Conservation (phyloP, 163 green algal species). For the Scenedesmus sp. region DNA sequence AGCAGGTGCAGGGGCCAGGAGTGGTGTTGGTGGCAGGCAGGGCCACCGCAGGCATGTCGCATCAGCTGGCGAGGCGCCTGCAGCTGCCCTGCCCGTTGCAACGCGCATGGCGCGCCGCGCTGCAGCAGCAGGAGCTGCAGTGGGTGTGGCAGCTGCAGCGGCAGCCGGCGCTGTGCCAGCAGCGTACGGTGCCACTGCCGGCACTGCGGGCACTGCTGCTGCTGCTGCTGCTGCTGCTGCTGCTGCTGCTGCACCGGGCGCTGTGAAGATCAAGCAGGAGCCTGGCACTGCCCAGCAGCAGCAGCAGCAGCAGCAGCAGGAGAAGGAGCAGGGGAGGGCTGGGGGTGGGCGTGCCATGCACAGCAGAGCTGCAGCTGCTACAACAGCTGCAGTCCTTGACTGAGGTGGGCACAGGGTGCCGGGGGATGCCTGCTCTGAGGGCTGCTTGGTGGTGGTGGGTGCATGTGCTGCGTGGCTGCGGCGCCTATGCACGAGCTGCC, state of each 20-base stretch:
- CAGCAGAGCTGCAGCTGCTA: neutral
- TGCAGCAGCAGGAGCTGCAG: conserved; percentile 2
- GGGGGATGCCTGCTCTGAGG: too few relatives aligned
- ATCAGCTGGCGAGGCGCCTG: neutral
- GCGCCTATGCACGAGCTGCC: too few relatives aligned
- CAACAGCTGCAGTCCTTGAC: neutral
- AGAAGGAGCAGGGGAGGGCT: neutral
- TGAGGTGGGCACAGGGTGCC: neutral
- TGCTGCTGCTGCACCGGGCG: neutral
- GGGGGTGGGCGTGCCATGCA: neutral
- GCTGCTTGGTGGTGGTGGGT: too few relatives aligned
- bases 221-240: neutral
- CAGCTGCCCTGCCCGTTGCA: neutral
- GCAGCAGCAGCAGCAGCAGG: conserved; percentile 3
- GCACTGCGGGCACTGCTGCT: too few relatives aligned
- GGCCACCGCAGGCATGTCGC: neutral
- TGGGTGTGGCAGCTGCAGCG: conserved; percentile 1
- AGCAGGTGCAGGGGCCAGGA: neutral
- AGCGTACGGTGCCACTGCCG: too few relatives aligned
- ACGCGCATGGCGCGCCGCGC: neutral
- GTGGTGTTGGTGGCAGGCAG: neutral
- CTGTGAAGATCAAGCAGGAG: neutral
- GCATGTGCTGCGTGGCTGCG: too few relatives aligned
- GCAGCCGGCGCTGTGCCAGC: neutral
- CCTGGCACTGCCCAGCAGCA: conserved; percentile 3